Evolutionary conservation across 2,329 filamentous ascomycete genomes (phyloP), one percentile per base, ranked within the genome.

Genomic region (Alternaria sp.): DNA sequence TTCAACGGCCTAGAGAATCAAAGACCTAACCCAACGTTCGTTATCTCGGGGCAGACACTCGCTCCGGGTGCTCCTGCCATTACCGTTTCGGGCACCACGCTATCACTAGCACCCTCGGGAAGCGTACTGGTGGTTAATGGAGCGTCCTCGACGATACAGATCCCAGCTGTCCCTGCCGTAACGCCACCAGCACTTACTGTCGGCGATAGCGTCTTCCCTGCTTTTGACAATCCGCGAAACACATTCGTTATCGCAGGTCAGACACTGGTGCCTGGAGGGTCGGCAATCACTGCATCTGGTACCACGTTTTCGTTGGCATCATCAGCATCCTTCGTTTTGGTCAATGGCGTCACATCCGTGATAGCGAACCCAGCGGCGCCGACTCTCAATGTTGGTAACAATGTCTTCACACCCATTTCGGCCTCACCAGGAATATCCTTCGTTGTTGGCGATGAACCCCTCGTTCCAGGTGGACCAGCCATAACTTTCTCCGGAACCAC

Each of bases 1-100:
- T 18, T 33, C 12, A 63, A 46, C 37, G 57, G 55, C 26, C 53
- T 51, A 20, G 60, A 57, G 28, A 51, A 60, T 37, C 44, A 54
- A 21, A 46, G 12, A 28, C 14, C 41, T 5, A 67, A 61, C 10
- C 72, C 72, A 6, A 71, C 64, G 0, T 84, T 82, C 46, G 61
- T 82, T 11, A 70, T 84, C 14, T 72, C 73, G 21, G 81, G 78
- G 10, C 74, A 80, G 49, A 81, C 79, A 2, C 70, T 83, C 5
- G 71, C 70, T 5, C 77, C 80, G 9, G 70, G 66, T 43, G 79
- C 77, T 12, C 75, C 76, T 6, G 63, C 59, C 1, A 73, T 81
- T 15, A 77, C 74, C 5, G 63, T 79, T 1, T 63, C 67, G 21
- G 78, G 78, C 6, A 77, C 69, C 6, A 78, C 75, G 14, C 55